These are phyloP conservation scores for Papiliotrema fonsecae DNA, from an alignment of 1,284 basidiomycete species.

Conservation along the genomic window DNA sequence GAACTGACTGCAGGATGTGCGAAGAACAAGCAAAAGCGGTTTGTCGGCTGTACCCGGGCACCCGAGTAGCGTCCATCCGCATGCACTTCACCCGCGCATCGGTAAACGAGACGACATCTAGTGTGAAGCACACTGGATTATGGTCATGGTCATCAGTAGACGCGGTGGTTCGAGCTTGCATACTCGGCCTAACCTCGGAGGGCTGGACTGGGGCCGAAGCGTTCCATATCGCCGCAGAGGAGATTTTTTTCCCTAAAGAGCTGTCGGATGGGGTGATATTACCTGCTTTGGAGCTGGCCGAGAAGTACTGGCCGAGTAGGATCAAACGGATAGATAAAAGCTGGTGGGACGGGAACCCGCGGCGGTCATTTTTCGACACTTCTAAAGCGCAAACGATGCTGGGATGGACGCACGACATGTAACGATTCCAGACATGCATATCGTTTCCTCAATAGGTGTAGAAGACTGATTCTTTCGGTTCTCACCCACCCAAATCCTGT, in stretches of 20 bases:
- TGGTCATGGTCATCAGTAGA: conserved; percentile 35
- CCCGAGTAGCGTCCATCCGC: conserved; percentile 38
- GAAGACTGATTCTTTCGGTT: no score
- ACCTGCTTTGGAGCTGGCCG: conserved; percentile 11
- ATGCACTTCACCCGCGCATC: conserved; percentile 28
- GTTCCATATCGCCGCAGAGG: conserved; percentile 33
- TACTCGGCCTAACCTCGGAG: conserved; percentile 28
- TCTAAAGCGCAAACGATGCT: conserved; percentile 37
- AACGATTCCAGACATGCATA: no score
- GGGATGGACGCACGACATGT: conserved; percentile 34
- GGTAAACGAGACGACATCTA: conserved; percentile 12
- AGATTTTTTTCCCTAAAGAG: conserved; percentile 9
- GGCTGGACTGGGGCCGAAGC: conserved; percentile 35
- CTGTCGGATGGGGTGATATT: conserved; percentile 1
- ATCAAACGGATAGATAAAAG: conserved; percentile 9
- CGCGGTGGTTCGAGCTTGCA: conserved; percentile 28
- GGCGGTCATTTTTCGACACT: conserved; percentile 30
- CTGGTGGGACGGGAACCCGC: conserved; percentile 20
- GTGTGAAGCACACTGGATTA: conserved; percentile 20
- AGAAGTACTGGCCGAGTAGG: conserved; percentile 23
- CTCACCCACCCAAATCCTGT: no score
- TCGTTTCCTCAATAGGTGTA: no score
- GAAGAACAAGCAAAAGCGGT: conserved; percentile 40
- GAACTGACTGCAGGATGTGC: conserved; percentile 14
- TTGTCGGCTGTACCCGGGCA: conserved; percentile 28